Evolutionary conservation across 768 basidiomycete genomes (phyloP).

Genomic region (Lactarius quietus): DNA sequence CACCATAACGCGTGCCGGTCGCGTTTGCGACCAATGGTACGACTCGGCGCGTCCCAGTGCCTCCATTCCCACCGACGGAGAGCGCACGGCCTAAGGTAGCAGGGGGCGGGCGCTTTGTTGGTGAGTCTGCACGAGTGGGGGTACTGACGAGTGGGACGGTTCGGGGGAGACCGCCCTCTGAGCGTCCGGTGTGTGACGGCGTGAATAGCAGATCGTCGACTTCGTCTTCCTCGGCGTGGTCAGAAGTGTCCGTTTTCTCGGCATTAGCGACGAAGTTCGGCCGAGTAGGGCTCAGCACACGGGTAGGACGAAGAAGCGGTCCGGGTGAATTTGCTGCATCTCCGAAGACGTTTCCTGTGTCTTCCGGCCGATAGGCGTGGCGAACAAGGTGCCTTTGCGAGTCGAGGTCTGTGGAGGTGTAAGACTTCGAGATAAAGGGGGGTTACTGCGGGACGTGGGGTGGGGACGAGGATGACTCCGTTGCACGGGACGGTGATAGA

Average conservation of each 20-base stretch:
- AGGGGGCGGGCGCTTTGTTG: conserved; percentile 1
- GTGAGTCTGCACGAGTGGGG: conserved; percentile 21
- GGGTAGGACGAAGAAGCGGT: conserved; percentile 41
- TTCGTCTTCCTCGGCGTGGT: conserved; percentile 26
- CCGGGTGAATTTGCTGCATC: conserved; percentile 24
- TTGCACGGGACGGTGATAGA: conserved; percentile 28
- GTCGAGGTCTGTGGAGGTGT: conserved; percentile 30
- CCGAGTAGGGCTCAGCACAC: conserved; percentile 38
- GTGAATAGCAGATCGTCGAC: conserved; percentile 33
- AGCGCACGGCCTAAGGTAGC: conserved; percentile 16
- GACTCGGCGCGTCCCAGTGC: not conserved
- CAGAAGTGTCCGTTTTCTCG: conserved; percentile 6
- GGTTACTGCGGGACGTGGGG: conserved; percentile 34
- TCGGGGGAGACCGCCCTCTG: conserved; percentile 48
- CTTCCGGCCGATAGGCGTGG: conserved; percentile 29
- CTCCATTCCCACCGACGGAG: conserved; percentile 6
- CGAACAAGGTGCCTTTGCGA: conserved; percentile 10
- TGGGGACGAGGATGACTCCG: conserved; percentile 12
- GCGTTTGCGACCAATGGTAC: conserved; percentile 40
- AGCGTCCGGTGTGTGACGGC: conserved; percentile 47
- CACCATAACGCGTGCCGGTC: conserved; percentile 68
- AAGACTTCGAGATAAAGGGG: conserved; percentile 29
- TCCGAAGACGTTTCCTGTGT: conserved; percentile 29
- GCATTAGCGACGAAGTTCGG: conserved; percentile 9
- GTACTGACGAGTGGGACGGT: conserved; percentile 42